Evolutionary conservation across 202 grass and related monocot species (phyloP).

Genomic region (Musa balbisiana): DNA sequence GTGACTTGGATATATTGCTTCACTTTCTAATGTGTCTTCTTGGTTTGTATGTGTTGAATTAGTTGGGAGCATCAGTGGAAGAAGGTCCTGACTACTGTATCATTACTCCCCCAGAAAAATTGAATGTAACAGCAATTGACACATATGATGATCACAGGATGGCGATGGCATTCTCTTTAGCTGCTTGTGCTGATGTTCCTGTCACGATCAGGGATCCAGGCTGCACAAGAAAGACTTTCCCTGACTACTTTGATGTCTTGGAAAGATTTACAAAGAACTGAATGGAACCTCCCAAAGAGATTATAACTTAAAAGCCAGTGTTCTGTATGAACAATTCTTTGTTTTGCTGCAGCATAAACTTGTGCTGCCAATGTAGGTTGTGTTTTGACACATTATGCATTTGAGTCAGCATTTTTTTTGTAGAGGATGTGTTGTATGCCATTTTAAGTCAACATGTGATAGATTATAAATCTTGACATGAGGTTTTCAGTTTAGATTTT

Average conservation of each 20-base stretch:
- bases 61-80: slow-evolving; percentile 84
- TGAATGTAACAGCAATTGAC: slow-evolving; percentile 68
- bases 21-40: not conserved
- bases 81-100: slow-evolving; percentile 87
- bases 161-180: slow-evolving; percentile 91
- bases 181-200: slow-evolving; percentile 63
- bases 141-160: slow-evolving; percentile 95
- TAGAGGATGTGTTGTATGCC: too few species aligned
- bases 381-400: too few species aligned
- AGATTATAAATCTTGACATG: too few species aligned
- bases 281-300: not conserved
- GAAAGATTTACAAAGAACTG: slow-evolving; percentile 70
- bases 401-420: too few species aligned
- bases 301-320: too few species aligned
- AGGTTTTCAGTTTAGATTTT: too few species aligned
- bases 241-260: slow-evolving; percentile 84
- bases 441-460: too few species aligned
- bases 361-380: too few species aligned
- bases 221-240: slow-evolving; percentile 95
- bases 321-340: too few species aligned
- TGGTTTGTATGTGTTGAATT: not conserved
- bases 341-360: too few species aligned
- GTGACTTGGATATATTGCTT: not conserved
- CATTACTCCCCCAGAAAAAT: slow-evolving; percentile 78
- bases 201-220: slow-evolving; percentile 79